Conservation (phyloP, 2,329 filamentous ascomycete genomes). For the Venturia nashicola region DNA sequence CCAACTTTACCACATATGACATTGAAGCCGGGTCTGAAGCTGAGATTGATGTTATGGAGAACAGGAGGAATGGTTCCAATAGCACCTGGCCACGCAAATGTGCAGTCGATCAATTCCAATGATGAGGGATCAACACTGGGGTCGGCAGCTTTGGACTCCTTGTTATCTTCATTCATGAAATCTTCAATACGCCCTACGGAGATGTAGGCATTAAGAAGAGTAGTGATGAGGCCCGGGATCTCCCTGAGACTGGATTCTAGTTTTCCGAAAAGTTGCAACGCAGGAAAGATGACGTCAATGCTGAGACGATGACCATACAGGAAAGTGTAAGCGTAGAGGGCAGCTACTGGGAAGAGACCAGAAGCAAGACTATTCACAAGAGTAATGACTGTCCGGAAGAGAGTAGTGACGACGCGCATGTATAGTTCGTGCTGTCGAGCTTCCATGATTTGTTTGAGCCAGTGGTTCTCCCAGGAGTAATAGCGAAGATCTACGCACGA, state of each 20-base stretch:
- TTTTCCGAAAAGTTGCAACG: slow-evolving; percentile 67
- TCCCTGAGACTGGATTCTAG: slow-evolving; percentile 63
- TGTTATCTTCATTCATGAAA: slow-evolving; percentile 80
- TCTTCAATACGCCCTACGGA: slow-evolving; percentile 69
- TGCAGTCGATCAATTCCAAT: slow-evolving; percentile 47
- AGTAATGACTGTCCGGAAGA: slow-evolving; percentile 51
- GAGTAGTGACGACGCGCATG: slow-evolving; percentile 48
- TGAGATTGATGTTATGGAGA: slow-evolving; percentile 40
- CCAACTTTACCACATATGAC: slow-evolving; percentile 53
- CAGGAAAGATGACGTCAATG: slow-evolving; percentile 77
- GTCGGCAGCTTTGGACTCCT: slow-evolving; percentile 33
- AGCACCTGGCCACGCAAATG: slow-evolving; percentile 69
- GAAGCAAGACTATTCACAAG: slow-evolving; percentile 61
- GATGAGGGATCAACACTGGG: slow-evolving; percentile 23
- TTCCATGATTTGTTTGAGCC: slow-evolving; percentile 57
- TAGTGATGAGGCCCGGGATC: slow-evolving; percentile 62
- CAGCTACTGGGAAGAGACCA: slow-evolving; percentile 65
- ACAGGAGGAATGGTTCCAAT: slow-evolving; percentile 33
- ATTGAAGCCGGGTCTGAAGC: slow-evolving; percentile 44
- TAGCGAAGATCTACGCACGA: slow-evolving; percentile 46
- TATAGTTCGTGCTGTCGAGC: slow-evolving; percentile 56
- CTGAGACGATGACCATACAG: slow-evolving; percentile 55
- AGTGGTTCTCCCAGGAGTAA: slow-evolving; percentile 72
- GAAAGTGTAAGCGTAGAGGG: slow-evolving; percentile 70
- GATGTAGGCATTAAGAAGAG: slow-evolving; percentile 70